Base-by-base conservation (phyloP, 2,329 filamentous ascomycete species). In the Exophiala lecanii-corni region DNA sequence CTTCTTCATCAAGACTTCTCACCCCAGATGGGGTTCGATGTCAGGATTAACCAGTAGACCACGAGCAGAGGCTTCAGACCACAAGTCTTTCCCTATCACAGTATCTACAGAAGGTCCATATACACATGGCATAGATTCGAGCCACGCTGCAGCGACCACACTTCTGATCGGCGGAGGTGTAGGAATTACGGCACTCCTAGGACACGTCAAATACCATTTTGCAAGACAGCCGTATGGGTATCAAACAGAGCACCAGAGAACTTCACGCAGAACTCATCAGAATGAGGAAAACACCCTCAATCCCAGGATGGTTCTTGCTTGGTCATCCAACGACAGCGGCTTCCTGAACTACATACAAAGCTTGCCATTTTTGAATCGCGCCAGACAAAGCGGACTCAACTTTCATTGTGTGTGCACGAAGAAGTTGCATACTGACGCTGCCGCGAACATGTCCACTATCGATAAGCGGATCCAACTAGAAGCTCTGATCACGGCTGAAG, bases 81-180 rank as follows among this genome's bases (percentile, higher is more conserved):
- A 44, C 56, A 18, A n/a, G n/a, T n/a, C n/a, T n/a, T 38, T 41
- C 5, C 53, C 46, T 1, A 46, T 71, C 0, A 56, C 63, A 9
- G 36, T 45, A 3, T 32, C 41, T n/a, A 32, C 36, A 10, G 43
- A 45, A 19, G 18, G 34, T 4, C 18, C 36, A 9, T 45, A 45
- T 12, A 38, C 37, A 9, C 13, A 35, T 17, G 30, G 36, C 19
- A 3, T 15, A 3, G 31, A 36, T 15, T 26, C 41, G 16, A 31
- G 17, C 7, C 30, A 36, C n/a, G 16, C 35, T 36, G 28, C 37
- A 9, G n/a, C n/a, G n/a, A 43, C 59, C 1, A 40, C 74, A 2
- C 45, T 75, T 6, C 62, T 69, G 35, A 62, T 75, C 28, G 67
- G 58, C 2, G 72, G 73, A 13, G 72, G 71, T 6, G 68, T 74